Base-by-base conservation (phyloP, 2,329 filamentous ascomycete genomes). In the Malbranchea cinnamomea region DNA sequence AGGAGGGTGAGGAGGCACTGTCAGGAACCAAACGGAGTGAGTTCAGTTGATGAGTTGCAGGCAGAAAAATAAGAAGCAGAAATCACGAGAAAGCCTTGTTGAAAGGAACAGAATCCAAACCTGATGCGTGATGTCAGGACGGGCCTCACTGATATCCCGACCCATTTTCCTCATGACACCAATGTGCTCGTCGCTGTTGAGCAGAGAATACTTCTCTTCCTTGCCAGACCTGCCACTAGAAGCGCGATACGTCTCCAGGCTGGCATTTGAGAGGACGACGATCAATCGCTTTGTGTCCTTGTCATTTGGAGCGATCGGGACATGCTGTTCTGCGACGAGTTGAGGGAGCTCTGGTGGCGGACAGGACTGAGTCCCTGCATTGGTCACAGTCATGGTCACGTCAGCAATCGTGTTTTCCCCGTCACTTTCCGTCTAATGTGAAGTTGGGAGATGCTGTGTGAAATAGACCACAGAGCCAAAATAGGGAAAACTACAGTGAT, bases 131-230 rank as follows among this genome's bases (percentile, higher is more conserved):
- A 98, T 98, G 58, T 98, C 89, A 25, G 89, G 89, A 44, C 89
- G 75, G 37, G 89, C 89, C 59, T 98, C 89, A 54, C 85, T 94
- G 42, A 98, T 95, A 54, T 98, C 89, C 45, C 89, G 72, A 54
- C 92, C 92, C 87, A 95, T 95, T 67, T 95, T 98, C 49, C 89
- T 78, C 84, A 98, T 93, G 41, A 95, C 80, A 39, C 89, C 89
- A 44, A 98, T 98, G 54, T 98, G 89, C 60, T 98, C 89, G 52
- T 98, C 89, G 58, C 85, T 94, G 67, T 98, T 98, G 49, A 98
- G 74, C 30, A 98, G 67, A 37, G 87, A 92, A 60, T 92, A 98
- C 58, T 95, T 95, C 54, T 94, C 87, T 47, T 94, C 85, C 20
- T 33, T 36, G 37, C 72, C 63, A 53, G 73, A 57, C 60, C 75